Evolutionary conservation across 768 basidiomycete species (phyloP), one percentile per base, ranked within the genome.

Genomic region (Leccinum obscurum): DNA sequence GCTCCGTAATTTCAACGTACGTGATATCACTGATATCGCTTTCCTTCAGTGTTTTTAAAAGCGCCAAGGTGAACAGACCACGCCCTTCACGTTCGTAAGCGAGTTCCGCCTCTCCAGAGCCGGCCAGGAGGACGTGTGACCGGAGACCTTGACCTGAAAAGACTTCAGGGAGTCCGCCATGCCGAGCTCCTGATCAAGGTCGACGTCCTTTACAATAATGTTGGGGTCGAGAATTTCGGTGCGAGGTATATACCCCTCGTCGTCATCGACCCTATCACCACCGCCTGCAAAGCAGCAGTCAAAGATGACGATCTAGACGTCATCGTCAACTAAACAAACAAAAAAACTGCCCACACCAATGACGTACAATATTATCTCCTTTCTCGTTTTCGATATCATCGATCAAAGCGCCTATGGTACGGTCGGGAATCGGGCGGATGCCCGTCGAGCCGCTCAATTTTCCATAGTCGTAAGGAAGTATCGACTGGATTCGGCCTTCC

Each of bases 271-370:
- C 11, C 79, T 72, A 9, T 69, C 74, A 6, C 76, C 66, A 0
- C 78, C 77, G 1, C 68, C 77, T 4, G 81, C 77, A 63, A 74
- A 70, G 62, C 81, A 82, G 50, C 81, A 81, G 55, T 81, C 81
- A 6, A 82, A 69, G 46, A 82, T 77, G 20, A 81, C 65, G 10
- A 76, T 78, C 81, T 82, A 56, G 15, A 22, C 14, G 32, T 2
- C 34, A 44, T 52, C 6, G 57, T 59, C 35, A 57, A 32, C 1
- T 2, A 28, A 11, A 49, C 1, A 28, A 28, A 28, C 28, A 4
- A 30, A 30, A n/a, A 30, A 35, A 55, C 1, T 1, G 14, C 28
- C 28, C 15, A 26, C 41, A 44, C 24, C 2, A 49, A 49, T 22
- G 39, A 63, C 79, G 37, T 35, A 78, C 80, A 26, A 81, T 79